Base-by-base conservation (phyloP, 352 stramenopile genomes). In the Phytophthora chlamydospora region DNA sequence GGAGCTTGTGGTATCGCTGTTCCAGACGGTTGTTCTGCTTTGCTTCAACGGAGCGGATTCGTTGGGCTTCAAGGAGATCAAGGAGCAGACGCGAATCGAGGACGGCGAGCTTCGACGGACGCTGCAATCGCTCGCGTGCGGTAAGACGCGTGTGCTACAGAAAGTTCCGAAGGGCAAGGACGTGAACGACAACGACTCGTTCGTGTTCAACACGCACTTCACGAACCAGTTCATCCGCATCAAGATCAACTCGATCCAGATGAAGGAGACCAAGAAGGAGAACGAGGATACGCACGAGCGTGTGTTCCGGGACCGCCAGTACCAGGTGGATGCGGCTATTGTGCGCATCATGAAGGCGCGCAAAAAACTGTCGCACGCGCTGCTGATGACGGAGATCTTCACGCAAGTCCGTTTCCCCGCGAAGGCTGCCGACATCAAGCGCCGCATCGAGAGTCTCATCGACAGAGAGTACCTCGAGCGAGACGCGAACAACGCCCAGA, bases 291-390 rank as follows among this genome's bases (percentile, higher is more conserved):
- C 93, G 0, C 87, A 98, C 70, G 93, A 98, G 66, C 85, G 89
- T 14, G 92, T 98, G 24, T 97, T 97, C 72, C 77, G 94, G 39
- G 93, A 98, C 56, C 89, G 93, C 29, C 89, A 98, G 72, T 98
- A 98, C 69, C 89, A 97, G 53, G 90, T 97, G 16, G 95, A 98
- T 68, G 97, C 97, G 16, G 94, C 95, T 6, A 98, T 99, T 63
- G 97, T 99, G 36, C 90, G 97, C 54, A 98, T 99, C 69, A 99
- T 99, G 97, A 99, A 99, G 83, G 82, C 96, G n/a, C 88, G 97
- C 47, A 99, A 99, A 80, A 93, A 89, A 34, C 69, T 99, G 7
- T 90, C 84, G 40, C 96, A 99, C 68, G 93, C 97, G 63, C 80
- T 98, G 62, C 76, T 99, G 19, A 95, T 99, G 75, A 90, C 93